Base-by-base conservation (phyloP, 208 protist genomes). In the Acanthamoeba rhysodes region DNA sequence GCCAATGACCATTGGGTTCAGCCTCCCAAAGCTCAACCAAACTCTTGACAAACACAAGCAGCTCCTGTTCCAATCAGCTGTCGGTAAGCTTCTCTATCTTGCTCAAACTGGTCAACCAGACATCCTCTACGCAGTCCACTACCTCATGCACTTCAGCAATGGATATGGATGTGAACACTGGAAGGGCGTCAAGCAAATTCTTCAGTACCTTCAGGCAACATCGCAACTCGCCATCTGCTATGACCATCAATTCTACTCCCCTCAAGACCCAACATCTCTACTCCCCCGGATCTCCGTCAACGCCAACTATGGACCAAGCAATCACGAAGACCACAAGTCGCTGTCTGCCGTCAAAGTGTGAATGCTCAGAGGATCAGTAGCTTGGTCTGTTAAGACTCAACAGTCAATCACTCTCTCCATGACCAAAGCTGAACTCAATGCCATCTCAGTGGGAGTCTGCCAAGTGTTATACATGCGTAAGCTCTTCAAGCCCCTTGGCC, bases 191-290 rank as follows among this genome's bases (percentile, higher is more conserved):
- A 70, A 92, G 41, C 22, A 10, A 5, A 16, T 92, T 12, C 20
- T 92, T 32, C 37, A 12, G 57, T 92, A 92, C 85, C 85, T 92
- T 72, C 48, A 92, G 27, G 85, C 24, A 14, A 70, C 85, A 64
- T 0, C 10, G 20, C 22, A 92, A 18, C 50, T 74, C 16, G 85
- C 29, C 14, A 92, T 92, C 53, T 14, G 8, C 57, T 92, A 74
- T 10, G 29, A 37, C n/a, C 12, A 18, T 4, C 10, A 5, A 6
- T 32, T 29, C 68, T 41, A 20, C 16, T 14, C 9, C 12, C 45
- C 14, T 2, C 12, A 18, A 10, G 12, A 18, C 10, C 48, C 20
- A 9, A 18, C 10, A 2, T 18, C 57, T 14, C 57, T 62, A 14
- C 10, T 24, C 12, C 57, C 57, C 3, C 10, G 10, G 6, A 24